Conservation (phyloP, 2,329 filamentous ascomycete species). For the Phyllosticta paracitricarpa region DNA sequence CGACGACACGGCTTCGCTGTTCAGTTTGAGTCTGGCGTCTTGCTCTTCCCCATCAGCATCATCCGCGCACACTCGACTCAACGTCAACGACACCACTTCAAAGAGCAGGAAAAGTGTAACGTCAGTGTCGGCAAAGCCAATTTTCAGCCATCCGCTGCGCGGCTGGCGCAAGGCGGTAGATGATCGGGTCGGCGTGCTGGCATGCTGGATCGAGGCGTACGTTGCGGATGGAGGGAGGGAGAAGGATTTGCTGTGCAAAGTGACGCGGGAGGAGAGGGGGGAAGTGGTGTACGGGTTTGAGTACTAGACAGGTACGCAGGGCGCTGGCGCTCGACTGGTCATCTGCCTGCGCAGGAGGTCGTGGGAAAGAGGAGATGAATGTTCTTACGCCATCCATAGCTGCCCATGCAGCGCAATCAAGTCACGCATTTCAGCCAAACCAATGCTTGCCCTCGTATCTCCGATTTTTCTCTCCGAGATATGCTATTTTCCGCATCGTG, state of each 20-base stretch:
- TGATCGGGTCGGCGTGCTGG: neutral
- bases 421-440: neutral
- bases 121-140: neutral
- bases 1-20: neutral
- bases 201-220: neutral
- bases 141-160: neutral
- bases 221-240: neutral
- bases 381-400: too few species aligned
- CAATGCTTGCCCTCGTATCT: neutral
- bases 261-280: constrained; percentile 1
- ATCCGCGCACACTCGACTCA: neutral
- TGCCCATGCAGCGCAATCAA: too few species aligned
- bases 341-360: too few species aligned
- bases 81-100: neutral
- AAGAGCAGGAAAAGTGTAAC: neutral
- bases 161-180: neutral
- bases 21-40: neutral
- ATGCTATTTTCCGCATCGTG: neutral
- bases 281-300: neutral
- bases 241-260: neutral
- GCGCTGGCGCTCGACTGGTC: neutral
- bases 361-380: neutral
- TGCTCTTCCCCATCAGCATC: too few species aligned
- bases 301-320: neutral
- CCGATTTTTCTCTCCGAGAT: neutral